These are phyloP conservation scores for Cadophora malorum DNA, from an alignment of 2,329 filamentous ascomycete genomes.

Conservation along the genomic window DNA sequence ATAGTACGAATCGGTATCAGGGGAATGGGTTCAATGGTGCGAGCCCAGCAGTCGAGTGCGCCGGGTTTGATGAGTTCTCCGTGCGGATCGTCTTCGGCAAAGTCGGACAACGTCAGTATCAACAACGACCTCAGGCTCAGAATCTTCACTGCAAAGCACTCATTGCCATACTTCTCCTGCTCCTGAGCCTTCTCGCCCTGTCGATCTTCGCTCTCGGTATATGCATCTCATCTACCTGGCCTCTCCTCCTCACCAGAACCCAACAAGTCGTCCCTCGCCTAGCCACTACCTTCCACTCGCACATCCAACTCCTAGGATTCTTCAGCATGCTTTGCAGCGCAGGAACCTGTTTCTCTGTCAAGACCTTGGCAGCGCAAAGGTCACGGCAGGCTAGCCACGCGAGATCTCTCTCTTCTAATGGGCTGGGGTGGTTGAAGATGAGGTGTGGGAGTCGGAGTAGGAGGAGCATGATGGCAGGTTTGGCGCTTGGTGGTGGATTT, in stretches of 20 bases:
- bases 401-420: no score
- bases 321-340: conserved; percentile 36
- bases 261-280: conserved; percentile 4
- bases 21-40: conserved; percentile 1
- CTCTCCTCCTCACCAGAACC: conserved; percentile 20
- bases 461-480: background rate
- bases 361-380: conserved; percentile 24
- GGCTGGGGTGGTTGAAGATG: no score
- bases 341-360: conserved; percentile 32
- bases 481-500: conserved; percentile 13
- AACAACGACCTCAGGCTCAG: background rate
- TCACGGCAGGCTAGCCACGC: no score
- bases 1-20: conserved; percentile 29
- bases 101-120: no score
- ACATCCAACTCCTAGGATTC: conserved; percentile 36
- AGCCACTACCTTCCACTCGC: conserved; percentile 3
- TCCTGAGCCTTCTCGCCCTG: background rate
- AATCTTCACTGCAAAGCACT: background rate
- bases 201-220: conserved; percentile 19
- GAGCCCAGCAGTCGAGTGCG: background rate
- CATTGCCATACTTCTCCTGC: background rate
- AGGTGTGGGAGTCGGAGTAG: no score
- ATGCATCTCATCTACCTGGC: conserved; percentile 29
- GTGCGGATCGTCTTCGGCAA: conserved; percentile 6
- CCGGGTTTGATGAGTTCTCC: background rate